Base-by-base conservation (phyloP, 176 grass and related monocot species). In the Pharus latifolius region DNA sequence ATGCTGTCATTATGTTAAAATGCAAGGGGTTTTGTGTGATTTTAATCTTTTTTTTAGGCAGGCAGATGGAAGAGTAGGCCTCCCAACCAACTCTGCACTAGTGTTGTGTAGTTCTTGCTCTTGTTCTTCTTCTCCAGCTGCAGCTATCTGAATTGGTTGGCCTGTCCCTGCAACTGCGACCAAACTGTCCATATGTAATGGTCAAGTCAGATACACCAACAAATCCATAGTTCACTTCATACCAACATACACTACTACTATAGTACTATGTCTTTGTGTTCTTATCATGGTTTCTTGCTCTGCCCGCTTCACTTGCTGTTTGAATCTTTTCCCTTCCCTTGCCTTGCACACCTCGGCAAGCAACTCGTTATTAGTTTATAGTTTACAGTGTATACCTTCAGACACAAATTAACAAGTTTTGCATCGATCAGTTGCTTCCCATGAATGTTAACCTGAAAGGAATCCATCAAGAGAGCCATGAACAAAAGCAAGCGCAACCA, bases 311-410 rank as follows among this genome's bases (percentile, higher is more conserved):
- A 14, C 30, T 59, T 19, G 40, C 59, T 15, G 62, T 46, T 43
- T 2, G 37, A 28, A 7, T 31, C 63, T 60, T 30, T 60, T 25
- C 51, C 51, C 69, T 49, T 88, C 73, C 60, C 87, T 91, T 98
- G 89, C 89, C 94, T 98, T 93, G 72, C 84, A 98, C 83, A 81
- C 31, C 67, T 79, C 70, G 74, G 75, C 84, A 99, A 88, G 61
- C 26, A 88, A 55, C 35, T 67, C 71, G 42, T 61, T 55, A 49
- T 62, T 59, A 78, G 35, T 25, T n/a, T 20, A 47, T 64, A 35
- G 24, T 45, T 67, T 57, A n/a, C n/a, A 56, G 31, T 46, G 34
- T 64, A 76, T 58, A 44, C 53, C 6, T 19, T n/a, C 52, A n/a
- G 54, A 56, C 12, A 42, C 16, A 14, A 59, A 7, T 6, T 34